Evolutionary conservation across 495 filamentous ascomycete species (phyloP).

Genomic region (Cudoniella acicularis): DNA sequence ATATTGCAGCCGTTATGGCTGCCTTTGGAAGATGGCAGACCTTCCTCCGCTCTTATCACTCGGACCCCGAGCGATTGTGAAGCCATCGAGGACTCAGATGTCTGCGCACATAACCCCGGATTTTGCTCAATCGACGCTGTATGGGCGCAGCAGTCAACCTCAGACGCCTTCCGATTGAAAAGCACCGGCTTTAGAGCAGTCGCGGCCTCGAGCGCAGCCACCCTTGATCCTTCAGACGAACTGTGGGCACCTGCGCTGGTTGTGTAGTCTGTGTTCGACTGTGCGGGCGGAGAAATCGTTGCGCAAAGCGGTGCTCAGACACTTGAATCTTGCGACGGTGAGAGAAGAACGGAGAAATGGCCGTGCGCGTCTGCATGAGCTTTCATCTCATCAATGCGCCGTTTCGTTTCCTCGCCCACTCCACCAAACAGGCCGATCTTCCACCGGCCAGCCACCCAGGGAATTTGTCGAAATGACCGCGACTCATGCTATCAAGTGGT

Average conservation of each 20-base stretch:
- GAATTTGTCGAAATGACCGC: not conserved
- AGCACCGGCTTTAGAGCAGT: not conserved
- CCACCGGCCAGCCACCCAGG: not conserved
- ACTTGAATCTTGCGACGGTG: not conserved
- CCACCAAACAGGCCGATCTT: not conserved
- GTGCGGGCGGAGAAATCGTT: not conserved
- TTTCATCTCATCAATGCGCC: not conserved
- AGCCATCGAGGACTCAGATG: not conserved
- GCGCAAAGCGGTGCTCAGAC: not conserved
- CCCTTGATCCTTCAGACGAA: not conserved
- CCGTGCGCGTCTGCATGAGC: not conserved
- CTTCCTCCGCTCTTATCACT: not conserved
- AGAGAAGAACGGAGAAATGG: not conserved
- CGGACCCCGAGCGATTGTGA: not conserved
- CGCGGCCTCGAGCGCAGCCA: not conserved
- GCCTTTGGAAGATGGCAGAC: not conserved
- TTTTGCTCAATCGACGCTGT: not conserved
- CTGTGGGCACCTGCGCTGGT: not conserved
- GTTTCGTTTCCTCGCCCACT: not conserved
- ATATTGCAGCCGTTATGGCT: not conserved
- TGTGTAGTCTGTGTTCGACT: not conserved
- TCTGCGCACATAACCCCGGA: not conserved
- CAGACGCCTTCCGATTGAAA: not conserved
- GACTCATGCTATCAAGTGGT: not conserved
- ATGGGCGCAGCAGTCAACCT: not conserved